phyloP scores from a whole-genome alignment of 2,329 filamentous ascomycete genomes.

The Beauveria varroae region DNA sequence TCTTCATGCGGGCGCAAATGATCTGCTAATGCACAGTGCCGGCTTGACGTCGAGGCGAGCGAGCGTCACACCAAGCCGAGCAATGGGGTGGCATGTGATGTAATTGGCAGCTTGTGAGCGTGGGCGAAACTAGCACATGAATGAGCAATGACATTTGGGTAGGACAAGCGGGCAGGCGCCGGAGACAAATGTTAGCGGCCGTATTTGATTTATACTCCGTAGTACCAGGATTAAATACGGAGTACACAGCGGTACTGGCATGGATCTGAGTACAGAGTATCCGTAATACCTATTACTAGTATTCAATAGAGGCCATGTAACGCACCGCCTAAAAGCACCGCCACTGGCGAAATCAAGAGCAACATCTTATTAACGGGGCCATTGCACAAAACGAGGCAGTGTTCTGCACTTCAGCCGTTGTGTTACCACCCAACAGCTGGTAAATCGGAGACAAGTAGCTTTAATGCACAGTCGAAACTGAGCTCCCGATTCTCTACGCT shows the following conservation, averaged over 20 bases:
- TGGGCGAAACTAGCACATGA: neutral
- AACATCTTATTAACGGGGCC: neutral
- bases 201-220: no score
- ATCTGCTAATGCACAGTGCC: neutral
- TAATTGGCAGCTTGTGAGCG: constrained; percentile 12
- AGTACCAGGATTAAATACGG: no score
- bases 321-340: neutral
- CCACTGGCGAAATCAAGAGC: neutral
- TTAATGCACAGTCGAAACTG: neutral
- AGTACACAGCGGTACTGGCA: no score
- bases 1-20: neutral
- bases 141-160: neutral
- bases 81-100: constrained; percentile 16
- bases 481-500: neutral
- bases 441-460: neutral
- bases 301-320: neutral
- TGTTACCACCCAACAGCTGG: neutral
- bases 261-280: no score
- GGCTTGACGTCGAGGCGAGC: neutral
- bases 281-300: no score
- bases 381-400: neutral
- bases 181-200: neutral
- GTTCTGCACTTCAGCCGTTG: neutral
- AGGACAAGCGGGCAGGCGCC: neutral
- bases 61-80: neutral